Conservation (phyloP, 768 basidiomycete species). For the Cystofilobasidium bisporidii region DNA sequence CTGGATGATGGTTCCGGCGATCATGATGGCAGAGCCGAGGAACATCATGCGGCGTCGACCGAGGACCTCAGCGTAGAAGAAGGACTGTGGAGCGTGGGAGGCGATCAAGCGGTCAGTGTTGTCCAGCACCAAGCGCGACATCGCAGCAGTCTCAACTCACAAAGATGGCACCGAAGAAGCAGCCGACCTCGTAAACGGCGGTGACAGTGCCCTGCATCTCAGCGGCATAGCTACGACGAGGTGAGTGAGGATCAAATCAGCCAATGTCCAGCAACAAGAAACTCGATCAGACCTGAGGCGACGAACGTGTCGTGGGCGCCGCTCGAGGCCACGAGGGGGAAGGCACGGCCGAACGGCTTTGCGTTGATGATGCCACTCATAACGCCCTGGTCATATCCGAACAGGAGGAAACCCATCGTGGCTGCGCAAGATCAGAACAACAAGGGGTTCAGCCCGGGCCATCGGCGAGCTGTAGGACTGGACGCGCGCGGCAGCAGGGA, state of each 20-base stretch:
- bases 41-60: constrained; percentile 42
- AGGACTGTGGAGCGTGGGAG: constrained; percentile 6
- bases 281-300: constrained; percentile 30
- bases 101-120: too few species aligned
- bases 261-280: too few species aligned
- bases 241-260: not conserved
- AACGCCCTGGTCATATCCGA: constrained; percentile 34
- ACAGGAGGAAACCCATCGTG: constrained; percentile 19
- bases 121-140: not conserved
- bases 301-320: not conserved
- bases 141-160: constrained; percentile 20
- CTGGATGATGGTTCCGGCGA: constrained; percentile 43
- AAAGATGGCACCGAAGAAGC: constrained; percentile 41
- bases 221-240: not conserved
- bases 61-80: constrained; percentile 41
- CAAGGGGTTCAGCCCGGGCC: too few species aligned
- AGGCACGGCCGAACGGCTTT: constrained; percentile 30
- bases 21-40: constrained; percentile 31
- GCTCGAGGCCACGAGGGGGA: not conserved
- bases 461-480: too few species aligned
- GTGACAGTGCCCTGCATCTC: constrained; percentile 34
- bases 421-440: not conserved
- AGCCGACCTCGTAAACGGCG: constrained; percentile 35
- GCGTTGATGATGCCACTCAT: constrained; percentile 37
- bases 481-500: not conserved